Conservation (phyloP, 768 basidiomycete species). For the Naganishia onofrii region DNA sequence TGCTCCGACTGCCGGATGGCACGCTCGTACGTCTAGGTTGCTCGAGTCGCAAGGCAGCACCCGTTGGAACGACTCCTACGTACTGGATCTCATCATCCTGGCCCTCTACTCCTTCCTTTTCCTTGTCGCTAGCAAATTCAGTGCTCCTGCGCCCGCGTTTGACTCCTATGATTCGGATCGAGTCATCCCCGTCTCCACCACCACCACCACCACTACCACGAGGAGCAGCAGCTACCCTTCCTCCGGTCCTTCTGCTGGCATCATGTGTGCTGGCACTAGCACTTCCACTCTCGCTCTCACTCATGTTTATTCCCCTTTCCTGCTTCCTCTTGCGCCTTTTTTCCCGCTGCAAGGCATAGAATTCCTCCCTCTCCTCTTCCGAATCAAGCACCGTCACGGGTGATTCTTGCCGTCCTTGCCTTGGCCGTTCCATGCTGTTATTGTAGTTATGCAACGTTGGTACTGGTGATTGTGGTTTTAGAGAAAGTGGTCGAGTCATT, state of each 20-base stretch:
- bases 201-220: too few relatives aligned
- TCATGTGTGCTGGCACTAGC: neutral
- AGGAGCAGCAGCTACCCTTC: neutral
- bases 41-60: neutral
- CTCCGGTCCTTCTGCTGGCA: neutral
- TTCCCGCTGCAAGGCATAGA: constrained; percentile 13
- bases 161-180: neutral
- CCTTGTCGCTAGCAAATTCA: neutral
- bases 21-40: too few relatives aligned
- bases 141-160: neutral
- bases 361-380: constrained; percentile 11
- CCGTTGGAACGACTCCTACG: neutral
- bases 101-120: too few relatives aligned
- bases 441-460: too few relatives aligned
- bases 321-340: constrained; percentile 4
- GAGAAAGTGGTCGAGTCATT: neutral
- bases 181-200: neutral
- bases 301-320: constrained; percentile 3
- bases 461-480: neutral
- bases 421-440: neutral
- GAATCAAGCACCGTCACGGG: constrained; percentile 18
- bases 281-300: constrained; percentile 14
- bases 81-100: neutral
- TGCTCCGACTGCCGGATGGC: too few relatives aligned
- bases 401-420: neutral